A percentile compares a stretch with the other conserved stretches of the same genome.
Conservation (phyloP, 106 monocot species). For the Allium cepa region DNA sequence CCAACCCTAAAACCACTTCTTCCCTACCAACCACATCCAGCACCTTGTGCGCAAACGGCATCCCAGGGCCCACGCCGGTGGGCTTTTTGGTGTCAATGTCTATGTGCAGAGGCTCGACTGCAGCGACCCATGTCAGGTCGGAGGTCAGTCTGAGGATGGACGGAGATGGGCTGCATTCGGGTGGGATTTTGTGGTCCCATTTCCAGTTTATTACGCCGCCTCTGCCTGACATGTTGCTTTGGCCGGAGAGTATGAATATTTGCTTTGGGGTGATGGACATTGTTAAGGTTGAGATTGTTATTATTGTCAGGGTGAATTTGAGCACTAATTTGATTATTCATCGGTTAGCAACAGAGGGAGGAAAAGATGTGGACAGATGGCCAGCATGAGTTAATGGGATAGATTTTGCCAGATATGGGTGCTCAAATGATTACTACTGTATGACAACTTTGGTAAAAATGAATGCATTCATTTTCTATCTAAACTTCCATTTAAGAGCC, state of each 20-base stretch:
- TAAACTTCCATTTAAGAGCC: too few species aligned
- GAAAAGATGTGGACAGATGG: too few species aligned
- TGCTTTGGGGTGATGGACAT: background rate
- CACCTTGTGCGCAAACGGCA: conserved; percentile 56
- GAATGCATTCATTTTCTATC: too few species aligned
- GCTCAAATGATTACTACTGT: too few species aligned
- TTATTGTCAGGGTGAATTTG: too few species aligned
- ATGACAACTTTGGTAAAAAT: too few species aligned
- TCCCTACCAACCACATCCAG: background rate
- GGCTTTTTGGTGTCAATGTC: conserved; percentile 57
- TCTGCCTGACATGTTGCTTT: conserved; percentile 63
- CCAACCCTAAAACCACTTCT: conserved; percentile 12
- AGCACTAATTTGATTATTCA: too few species aligned
- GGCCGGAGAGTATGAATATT: conserved; percentile 47
- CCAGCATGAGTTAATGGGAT: too few species aligned
- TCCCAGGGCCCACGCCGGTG: conserved; percentile 75
- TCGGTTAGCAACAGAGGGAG: too few species aligned
- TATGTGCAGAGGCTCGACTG: conserved; percentile 75
- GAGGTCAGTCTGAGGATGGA: conserved; percentile 59
- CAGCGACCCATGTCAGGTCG: conserved; percentile 27
- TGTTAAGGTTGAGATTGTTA: too few species aligned
- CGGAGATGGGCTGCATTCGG: conserved; percentile 31
- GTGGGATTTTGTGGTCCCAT: conserved; percentile 29
- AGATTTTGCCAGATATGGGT: too few species aligned
- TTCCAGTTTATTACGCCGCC: conserved; percentile 27